These are phyloP conservation scores for Cyclospora cayetanensis DNA, from an alignment of 169 alveolate species.

Conservation along the genomic window DNA sequence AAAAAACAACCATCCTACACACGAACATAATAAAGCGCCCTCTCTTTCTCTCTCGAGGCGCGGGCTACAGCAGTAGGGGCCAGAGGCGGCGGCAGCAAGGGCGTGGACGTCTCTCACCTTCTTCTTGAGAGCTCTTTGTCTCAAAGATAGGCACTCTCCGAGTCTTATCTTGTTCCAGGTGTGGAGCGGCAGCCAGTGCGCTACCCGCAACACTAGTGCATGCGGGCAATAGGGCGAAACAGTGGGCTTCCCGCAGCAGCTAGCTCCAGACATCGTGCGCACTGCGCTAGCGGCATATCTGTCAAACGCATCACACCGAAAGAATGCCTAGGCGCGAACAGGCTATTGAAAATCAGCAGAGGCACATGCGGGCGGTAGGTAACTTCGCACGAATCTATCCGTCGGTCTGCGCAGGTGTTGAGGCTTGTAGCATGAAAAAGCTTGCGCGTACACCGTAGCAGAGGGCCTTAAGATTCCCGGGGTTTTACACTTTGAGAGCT, in stretches of 20 bases:
- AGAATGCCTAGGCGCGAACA: too few relatives aligned
- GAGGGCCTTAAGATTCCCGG: slow-evolving; percentile 71
- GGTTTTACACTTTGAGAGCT: slow-evolving; percentile 72
- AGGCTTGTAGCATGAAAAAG: too few relatives aligned
- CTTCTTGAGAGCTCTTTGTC: background rate
- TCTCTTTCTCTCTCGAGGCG: too few relatives aligned
- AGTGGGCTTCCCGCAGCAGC: background rate
- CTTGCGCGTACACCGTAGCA: slow-evolving; percentile 69
- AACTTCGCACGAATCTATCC: too few relatives aligned
- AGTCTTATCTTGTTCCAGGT: background rate
- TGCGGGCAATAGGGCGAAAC: background rate
- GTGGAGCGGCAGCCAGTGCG: background rate
- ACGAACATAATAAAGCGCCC: too few relatives aligned
- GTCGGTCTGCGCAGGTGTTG: too few relatives aligned
- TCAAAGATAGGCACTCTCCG: background rate
- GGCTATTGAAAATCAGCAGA: too few relatives aligned
- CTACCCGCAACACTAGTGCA: background rate
- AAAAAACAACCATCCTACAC: too few relatives aligned
- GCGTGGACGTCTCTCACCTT: background rate
- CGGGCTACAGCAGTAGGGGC: background rate
- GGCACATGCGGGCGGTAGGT: too few relatives aligned
- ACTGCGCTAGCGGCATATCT: too few relatives aligned
- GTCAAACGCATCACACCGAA: too few relatives aligned
- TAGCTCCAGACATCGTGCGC: too few relatives aligned
- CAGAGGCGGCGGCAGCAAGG: background rate